phyloP scores from a whole-genome alignment of 441 rosid species.

The Gossypium schwendimanii region DNA sequence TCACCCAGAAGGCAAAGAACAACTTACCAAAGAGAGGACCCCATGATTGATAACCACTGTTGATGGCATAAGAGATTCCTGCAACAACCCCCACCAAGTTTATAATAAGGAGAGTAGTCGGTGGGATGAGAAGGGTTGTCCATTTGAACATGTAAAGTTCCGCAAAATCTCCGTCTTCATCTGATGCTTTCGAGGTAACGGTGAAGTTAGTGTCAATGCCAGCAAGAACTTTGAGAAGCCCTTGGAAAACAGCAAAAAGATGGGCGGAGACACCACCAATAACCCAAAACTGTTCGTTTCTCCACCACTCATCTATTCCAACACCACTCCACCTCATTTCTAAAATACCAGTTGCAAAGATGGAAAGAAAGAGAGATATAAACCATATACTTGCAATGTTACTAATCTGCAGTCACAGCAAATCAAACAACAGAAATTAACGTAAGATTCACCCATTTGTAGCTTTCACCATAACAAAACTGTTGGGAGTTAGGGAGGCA shows the following conservation, averaged over 20 bases:
- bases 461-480: not conserved
- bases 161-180: slow-evolving; percentile 78
- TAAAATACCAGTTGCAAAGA: slow-evolving; percentile 90
- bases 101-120: slow-evolving; percentile 77
- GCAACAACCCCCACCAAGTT: slow-evolving; percentile 96
- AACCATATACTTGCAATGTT: slow-evolving; percentile 96
- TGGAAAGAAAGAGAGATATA: slow-evolving; percentile 92
- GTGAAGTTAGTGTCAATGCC: slow-evolving; percentile 97
- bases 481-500: not conserved
- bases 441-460: not conserved
- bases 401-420: slow-evolving; percentile 62
- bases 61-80: slow-evolving; percentile 82
- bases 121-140: slow-evolving; percentile 96
- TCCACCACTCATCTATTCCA: slow-evolving; percentile 99
- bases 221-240: slow-evolving; percentile 84
- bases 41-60: slow-evolving; percentile 92
- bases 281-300: slow-evolving; percentile 98
- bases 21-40: slow-evolving; percentile 90
- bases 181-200: slow-evolving; percentile 88
- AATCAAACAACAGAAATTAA: not conserved
- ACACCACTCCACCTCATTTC: slow-evolving; percentile 99
- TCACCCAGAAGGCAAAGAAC: slow-evolving; percentile 98
- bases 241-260: slow-evolving; percentile 91
- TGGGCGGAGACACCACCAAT: slow-evolving; percentile 97
- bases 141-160: slow-evolving; percentile 95